Evolutionary conservation across 208 protist species (phyloP).

Genomic region (Wallacemonas collosoma): DNA sequence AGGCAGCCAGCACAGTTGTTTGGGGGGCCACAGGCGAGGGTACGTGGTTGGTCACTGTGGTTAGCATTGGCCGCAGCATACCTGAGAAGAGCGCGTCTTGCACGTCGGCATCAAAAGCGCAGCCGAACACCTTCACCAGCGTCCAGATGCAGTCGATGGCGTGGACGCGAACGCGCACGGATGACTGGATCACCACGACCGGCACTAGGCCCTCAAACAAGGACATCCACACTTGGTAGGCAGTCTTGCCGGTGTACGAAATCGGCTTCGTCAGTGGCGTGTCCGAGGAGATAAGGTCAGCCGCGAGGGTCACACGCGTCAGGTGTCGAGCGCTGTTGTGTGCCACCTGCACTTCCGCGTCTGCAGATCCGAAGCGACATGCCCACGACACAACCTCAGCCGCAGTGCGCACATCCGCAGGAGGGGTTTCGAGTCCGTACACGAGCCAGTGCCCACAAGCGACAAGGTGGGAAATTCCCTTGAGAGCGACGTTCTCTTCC

Average conservation of each 20-base stretch:
- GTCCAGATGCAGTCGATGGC: slow-evolving; percentile 64
- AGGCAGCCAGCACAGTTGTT: slow-evolving; percentile 5
- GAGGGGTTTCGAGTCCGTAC: slow-evolving; percentile 75
- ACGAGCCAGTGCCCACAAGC: slow-evolving; percentile 84
- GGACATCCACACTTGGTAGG: slow-evolving; percentile 82
- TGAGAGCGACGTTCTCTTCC: slow-evolving; percentile 62
- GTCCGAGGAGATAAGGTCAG: slow-evolving; percentile 43
- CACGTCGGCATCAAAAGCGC: slow-evolving; percentile 55
- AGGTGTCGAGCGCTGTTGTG: slow-evolving; percentile 28
- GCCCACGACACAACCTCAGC: slow-evolving; percentile 57
- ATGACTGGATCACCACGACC: slow-evolving; percentile 70
- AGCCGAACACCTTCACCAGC: slow-evolving; percentile 58
- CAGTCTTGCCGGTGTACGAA: slow-evolving; percentile 50
- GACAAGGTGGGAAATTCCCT: slow-evolving; percentile 68
- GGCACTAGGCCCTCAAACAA: slow-evolving; percentile 82
- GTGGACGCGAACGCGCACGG: slow-evolving; percentile 67
- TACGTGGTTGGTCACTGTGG: slow-evolving; percentile 51
- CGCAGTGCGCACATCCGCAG: slow-evolving; percentile 44
- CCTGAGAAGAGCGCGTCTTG: slow-evolving; percentile 62
- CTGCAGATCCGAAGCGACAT: slow-evolving; percentile 47
- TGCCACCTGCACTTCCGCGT: slow-evolving; percentile 42
- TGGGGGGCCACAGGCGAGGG: not conserved
- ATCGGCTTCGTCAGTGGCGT: slow-evolving; percentile 56
- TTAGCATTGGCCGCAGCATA: slow-evolving; percentile 69
- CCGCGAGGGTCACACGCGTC: slow-evolving; percentile 51